phyloP scores from a whole-genome alignment of 306 rosid genomes.

The Vigna trinervia region DNA sequence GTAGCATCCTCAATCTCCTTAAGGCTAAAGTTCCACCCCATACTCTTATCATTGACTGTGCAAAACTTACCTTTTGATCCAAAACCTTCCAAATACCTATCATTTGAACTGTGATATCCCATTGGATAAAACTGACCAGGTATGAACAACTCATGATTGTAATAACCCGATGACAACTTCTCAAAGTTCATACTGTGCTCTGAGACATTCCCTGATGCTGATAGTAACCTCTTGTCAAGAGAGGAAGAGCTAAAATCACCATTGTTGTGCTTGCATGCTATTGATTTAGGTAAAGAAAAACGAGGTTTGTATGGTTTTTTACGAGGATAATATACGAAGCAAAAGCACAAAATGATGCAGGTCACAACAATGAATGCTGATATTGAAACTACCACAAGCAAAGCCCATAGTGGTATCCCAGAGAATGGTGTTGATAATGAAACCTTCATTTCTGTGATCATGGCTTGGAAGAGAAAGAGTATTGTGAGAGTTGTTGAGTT shows the following conservation, averaged over 20 bases:
- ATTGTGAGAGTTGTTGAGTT: neutral
- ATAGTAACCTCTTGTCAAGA: constrained; percentile 52
- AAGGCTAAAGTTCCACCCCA: constrained; percentile 46
- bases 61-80: constrained; percentile 30
- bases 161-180: neutral
- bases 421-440: constrained; percentile 46
- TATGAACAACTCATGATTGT: constrained; percentile 11
- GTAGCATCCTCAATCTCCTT: constrained; percentile 61
- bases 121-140: neutral
- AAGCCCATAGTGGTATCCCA: constrained; percentile 57
- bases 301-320: constrained; percentile 41
- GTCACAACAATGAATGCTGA: constrained; percentile 29
- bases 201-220: constrained; percentile 35
- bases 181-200: constrained; percentile 43
- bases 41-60: constrained; percentile 39
- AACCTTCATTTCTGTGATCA: constrained; percentile 36
- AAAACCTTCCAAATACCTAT: constrained; percentile 29
- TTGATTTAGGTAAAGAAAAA: constrained; percentile 36
- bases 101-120: neutral
- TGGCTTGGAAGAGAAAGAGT: neutral
- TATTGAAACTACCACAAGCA: constrained; percentile 31
- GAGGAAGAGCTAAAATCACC: constrained; percentile 40
- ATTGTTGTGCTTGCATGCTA: constrained; percentile 33
- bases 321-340: constrained; percentile 17
- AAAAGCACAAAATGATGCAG: constrained; percentile 35